Evolutionary conservation across 2,329 filamentous ascomycete genomes (phyloP).

Genomic region (Penicillium corylophilum): DNA sequence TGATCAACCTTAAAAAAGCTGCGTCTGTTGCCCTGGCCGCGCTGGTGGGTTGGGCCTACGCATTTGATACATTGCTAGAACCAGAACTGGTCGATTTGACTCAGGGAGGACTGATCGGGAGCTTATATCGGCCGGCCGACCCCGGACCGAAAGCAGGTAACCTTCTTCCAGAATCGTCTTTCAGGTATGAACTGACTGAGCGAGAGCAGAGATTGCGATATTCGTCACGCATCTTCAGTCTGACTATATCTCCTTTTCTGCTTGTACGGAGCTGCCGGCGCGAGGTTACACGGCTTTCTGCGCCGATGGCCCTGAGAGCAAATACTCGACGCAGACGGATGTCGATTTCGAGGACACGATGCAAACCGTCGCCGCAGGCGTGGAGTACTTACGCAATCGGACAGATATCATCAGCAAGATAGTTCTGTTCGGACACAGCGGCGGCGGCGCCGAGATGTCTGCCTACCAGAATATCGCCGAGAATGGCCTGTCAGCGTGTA

Average conservation of each 20-base stretch:
- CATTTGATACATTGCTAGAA: background rate
- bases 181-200: too few species aligned
- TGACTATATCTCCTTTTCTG: conserved; percentile 16
- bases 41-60: too few species aligned
- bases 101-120: conserved; percentile 11
- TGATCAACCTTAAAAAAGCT: too few species aligned
- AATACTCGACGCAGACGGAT: conserved; percentile 9
- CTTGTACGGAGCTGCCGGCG: conserved; percentile 12
- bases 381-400: conserved; percentile 14
- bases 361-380: conserved; percentile 6
- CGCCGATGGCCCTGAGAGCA: conserved; percentile 12
- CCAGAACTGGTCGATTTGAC: conserved; percentile 5
- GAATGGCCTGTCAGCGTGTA: conserved; percentile 17
- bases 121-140: conserved; percentile 9
- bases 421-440: conserved; percentile 50
- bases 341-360: conserved; percentile 18
- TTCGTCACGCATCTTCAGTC: conserved; percentile 21
- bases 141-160: conserved; percentile 1
- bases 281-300: conserved; percentile 19
- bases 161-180: too few species aligned
- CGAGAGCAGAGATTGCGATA: conserved; percentile 5
- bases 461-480: conserved; percentile 21
- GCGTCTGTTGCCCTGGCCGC: too few species aligned
- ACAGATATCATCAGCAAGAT: conserved; percentile 46
- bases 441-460: conserved; percentile 20